Evolutionary conservation across 768 basidiomycete genomes (phyloP).

Genomic region (Tylopilus intermedius): DNA sequence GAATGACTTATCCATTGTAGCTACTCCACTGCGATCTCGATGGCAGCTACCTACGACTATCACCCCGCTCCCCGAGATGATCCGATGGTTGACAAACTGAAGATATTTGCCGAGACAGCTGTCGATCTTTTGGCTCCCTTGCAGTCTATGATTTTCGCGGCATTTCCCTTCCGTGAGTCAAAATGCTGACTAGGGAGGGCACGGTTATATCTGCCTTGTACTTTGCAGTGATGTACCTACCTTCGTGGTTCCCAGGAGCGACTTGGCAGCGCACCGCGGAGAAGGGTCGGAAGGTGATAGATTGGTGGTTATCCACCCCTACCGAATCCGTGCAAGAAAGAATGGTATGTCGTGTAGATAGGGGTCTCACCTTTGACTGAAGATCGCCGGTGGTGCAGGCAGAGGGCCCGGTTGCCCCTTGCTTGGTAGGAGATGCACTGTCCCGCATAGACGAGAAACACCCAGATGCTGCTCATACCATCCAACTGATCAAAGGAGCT

Average conservation of each 20-base stretch:
- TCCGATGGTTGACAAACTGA: slow-evolving; percentile 9
- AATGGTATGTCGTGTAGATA: not conserved
- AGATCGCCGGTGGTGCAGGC: not conserved
- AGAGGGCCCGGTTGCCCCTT: not conserved
- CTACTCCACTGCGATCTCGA: slow-evolving; percentile 7
- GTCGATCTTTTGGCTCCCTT: not conserved
- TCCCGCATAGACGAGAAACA: not conserved
- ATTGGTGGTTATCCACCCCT: slow-evolving; percentile 4
- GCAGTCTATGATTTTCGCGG: not conserved
- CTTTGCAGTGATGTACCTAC: slow-evolving; percentile 5
- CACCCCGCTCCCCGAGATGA: slow-evolving; percentile 6
- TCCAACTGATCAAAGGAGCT: slow-evolving; percentile 2
- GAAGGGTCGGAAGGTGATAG: not conserved
- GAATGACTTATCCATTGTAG: not conserved
- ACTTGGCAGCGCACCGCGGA: not conserved
- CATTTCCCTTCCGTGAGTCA: slow-evolving; percentile 7
- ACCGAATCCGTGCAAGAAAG: not conserved
- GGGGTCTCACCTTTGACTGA: not conserved
- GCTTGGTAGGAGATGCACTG: slow-evolving; percentile 7
- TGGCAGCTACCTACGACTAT: slow-evolving; percentile 10
- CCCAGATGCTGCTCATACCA: not conserved
- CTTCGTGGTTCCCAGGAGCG: slow-evolving; percentile 6
- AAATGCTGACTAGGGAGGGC: not conserved
- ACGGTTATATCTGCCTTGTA: not conserved
- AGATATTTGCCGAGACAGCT: not conserved